These are phyloP conservation scores for Ogataea naganishii DNA, from an alignment of 805 yeast species.

Conservation along the genomic window DNA sequence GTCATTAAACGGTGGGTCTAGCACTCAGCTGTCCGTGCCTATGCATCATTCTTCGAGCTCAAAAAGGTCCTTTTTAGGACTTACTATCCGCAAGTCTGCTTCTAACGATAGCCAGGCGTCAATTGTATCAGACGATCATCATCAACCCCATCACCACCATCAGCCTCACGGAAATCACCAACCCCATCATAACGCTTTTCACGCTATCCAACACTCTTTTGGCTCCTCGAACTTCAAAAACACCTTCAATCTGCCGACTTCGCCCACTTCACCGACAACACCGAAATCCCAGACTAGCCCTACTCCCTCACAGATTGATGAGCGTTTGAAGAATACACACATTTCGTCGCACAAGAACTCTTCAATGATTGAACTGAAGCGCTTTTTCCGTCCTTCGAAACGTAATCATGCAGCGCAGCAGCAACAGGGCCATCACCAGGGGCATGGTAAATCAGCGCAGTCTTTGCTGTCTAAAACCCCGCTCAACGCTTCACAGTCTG, in stretches of 20 bases:
- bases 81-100: conserved; percentile 18
- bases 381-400: conserved; percentile 57
- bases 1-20: too few species aligned
- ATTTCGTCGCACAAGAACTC: conserved; percentile 12
- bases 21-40: conserved; percentile 8
- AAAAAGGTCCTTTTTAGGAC: conserved; percentile 22
- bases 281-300: conserved; percentile 6
- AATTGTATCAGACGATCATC: conserved; percentile 16
- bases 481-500: conserved; percentile 12
- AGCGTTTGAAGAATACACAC: neutral
- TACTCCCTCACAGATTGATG: conserved; percentile 4
- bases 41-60: conserved; percentile 15
- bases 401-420: conserved; percentile 10
- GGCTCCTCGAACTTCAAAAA: conserved; percentile 1
- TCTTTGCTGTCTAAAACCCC: too few species aligned
- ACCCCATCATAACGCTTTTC: neutral
- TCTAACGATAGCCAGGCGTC: conserved; percentile 22
- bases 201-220: neutral
- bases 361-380: conserved; percentile 65
- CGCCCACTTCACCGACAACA: conserved; percentile 4
- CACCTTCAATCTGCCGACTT: conserved; percentile 3
- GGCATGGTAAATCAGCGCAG: neutral
- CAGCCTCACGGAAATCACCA: conserved; percentile 1
- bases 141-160: conserved; percentile 7
- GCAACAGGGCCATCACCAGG: conserved; percentile 2